Evolutionary conservation across 306 rosid species (phyloP).

Genomic region (Vigna unguiculata): DNA sequence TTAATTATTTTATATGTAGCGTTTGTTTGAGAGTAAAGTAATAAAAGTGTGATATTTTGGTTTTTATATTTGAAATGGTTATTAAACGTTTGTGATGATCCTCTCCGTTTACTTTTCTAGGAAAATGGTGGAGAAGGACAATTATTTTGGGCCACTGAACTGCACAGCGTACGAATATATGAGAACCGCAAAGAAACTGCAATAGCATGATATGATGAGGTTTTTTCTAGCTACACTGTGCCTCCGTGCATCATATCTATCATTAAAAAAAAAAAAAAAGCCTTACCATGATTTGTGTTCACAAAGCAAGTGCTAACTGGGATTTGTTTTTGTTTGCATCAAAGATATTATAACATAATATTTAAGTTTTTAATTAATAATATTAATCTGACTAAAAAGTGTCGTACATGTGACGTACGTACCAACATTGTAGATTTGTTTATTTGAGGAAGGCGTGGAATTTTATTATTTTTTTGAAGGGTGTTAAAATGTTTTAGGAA

Average conservation of each 20-base stretch:
- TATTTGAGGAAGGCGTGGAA: neutral
- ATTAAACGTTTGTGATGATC: neutral
- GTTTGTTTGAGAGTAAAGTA: too few relatives aligned
- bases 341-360: too few relatives aligned
- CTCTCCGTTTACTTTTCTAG: neutral
- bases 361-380: neutral
- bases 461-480: neutral
- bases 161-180: slow-evolving; percentile 27
- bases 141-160: slow-evolving; percentile 27
- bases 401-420: slow-evolving; percentile 20
- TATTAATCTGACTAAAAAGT: neutral
- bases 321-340: too few relatives aligned
- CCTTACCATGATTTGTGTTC: neutral
- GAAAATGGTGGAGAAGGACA: slow-evolving; percentile 25
- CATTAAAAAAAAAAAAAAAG: neutral
- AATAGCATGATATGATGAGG: neutral
- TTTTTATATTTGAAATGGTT: neutral
- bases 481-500: neutral
- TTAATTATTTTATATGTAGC: neutral
- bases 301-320: too few relatives aligned
- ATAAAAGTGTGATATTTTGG: too few relatives aligned
- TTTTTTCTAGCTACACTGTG: neutral
- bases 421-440: neutral
- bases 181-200: slow-evolving; percentile 10
- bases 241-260: slow-evolving; percentile 14